Conservation (phyloP, 1,284 basidiomycete genomes). For the Puccinia triticina region DNA sequence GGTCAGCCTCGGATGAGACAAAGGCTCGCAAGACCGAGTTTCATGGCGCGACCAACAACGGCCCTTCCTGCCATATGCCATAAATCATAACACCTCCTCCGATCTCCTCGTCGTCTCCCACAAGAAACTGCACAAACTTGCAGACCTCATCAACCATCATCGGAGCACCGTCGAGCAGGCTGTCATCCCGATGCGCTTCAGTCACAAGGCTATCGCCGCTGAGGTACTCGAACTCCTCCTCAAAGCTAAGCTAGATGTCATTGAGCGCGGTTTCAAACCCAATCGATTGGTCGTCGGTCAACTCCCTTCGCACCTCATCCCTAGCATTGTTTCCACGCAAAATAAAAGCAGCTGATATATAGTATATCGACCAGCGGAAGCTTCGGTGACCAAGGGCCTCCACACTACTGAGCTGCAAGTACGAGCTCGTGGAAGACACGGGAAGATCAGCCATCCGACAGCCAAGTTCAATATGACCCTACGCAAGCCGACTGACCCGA, state of each 20-base stretch:
- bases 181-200: slow-evolving; percentile 38
- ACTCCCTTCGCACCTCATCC: not conserved
- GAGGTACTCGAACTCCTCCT: slow-evolving; percentile 28
- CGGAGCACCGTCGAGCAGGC: slow-evolving; percentile 35
- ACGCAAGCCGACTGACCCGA: slow-evolving; percentile 7
- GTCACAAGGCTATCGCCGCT: slow-evolving; percentile 44
- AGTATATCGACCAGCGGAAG: slow-evolving; percentile 18
- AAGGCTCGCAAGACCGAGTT: slow-evolving; percentile 18
- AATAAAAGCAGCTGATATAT: not conserved
- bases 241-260: slow-evolving; percentile 27
- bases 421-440: slow-evolving; percentile 44
- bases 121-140: slow-evolving; percentile 45
- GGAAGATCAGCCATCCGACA: slow-evolving; percentile 42
- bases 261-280: slow-evolving; percentile 37
- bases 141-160: slow-evolving; percentile 42
- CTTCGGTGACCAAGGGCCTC: slow-evolving; percentile 46
- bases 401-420: slow-evolving; percentile 44
- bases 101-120: slow-evolving; percentile 35
- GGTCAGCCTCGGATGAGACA: not conserved
- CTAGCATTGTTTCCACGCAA: not conserved
- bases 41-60: slow-evolving; percentile 32
- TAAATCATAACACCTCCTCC: slow-evolving; percentile 39
- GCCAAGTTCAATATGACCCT: slow-evolving; percentile 32
- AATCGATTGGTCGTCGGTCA: slow-evolving; percentile 33
- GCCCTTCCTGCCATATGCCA: slow-evolving; percentile 39